Evolutionary conservation across 1,284 basidiomycete genomes (phyloP).

Genomic region (Mycosarcoma mackinlayi): DNA sequence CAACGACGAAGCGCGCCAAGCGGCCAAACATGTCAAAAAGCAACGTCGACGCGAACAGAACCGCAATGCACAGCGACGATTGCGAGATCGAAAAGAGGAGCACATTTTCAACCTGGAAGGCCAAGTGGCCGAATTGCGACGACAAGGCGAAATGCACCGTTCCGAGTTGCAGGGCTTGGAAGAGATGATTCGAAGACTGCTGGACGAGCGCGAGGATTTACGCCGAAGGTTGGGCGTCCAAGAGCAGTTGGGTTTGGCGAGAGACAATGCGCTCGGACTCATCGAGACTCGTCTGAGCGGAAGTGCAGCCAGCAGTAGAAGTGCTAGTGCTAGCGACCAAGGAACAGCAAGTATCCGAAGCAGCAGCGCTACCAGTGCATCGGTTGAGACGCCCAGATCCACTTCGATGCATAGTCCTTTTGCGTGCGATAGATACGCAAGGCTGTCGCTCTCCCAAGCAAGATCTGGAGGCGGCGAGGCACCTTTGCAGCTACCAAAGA

Average conservation of each 20-base stretch:
- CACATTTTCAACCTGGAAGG: constrained; percentile 43
- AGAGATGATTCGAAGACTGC: constrained; percentile 25
- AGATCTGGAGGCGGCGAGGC: no score
- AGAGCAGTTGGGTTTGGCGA: background rate
- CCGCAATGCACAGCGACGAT: constrained; percentile 30
- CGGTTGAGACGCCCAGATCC: constrained; percentile 7
- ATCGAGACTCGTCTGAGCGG: background rate
- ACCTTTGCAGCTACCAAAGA: no score
- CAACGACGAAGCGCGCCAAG: constrained; percentile 28
- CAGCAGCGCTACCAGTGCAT: constrained; percentile 2
- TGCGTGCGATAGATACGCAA: background rate
- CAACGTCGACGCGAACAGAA: constrained; percentile 36
- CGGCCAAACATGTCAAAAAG: constrained; percentile 32
- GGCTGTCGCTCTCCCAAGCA: background rate
- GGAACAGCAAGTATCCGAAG: background rate
- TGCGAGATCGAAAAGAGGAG: constrained; percentile 39
- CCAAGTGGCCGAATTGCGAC: constrained; percentile 14
- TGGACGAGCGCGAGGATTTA: constrained; percentile 19
- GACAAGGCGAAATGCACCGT: constrained; percentile 10
- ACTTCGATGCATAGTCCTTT: constrained; percentile 6
- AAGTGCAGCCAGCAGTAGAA: background rate
- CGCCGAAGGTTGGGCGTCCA: constrained; percentile 3
- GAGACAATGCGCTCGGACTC: background rate
- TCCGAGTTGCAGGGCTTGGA: constrained; percentile 13
- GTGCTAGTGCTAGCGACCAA: background rate